Evolutionary conservation across 345 rosid genomes (phyloP).

Genomic region (Lepidium africanum): DNA sequence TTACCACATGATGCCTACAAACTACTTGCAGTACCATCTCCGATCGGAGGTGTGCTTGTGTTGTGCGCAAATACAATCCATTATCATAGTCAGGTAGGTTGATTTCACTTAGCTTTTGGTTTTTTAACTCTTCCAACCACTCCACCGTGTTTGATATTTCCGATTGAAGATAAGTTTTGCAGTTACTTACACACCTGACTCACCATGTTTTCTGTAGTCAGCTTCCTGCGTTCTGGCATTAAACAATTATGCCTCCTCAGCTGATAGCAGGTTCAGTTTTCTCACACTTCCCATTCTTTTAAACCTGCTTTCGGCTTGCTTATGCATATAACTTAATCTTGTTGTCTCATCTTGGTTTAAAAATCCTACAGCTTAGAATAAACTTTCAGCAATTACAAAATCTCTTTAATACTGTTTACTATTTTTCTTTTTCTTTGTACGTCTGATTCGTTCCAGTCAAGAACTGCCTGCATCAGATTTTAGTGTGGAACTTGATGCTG

Average conservation of each 20-base stretch:
- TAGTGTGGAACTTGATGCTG: conserved; percentile 92
- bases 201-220: conserved; percentile 56
- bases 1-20: conserved; percentile 97
- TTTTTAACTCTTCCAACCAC: conserved; percentile 4
- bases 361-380: not conserved
- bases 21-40: conserved; percentile 93
- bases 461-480: conserved; percentile 86
- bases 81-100: conserved; percentile 84
- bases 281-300: conserved; percentile 8
- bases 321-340: not conserved
- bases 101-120: conserved; percentile 9
- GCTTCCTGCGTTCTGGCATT: conserved; percentile 79
- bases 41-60: conserved; percentile 94
- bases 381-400: not conserved
- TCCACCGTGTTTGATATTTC: not conserved
- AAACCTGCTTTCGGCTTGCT: conserved; percentile 7
- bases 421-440: not conserved
- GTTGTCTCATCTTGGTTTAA: conserved; percentile 1
- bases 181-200: not conserved
- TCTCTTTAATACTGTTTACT: conserved; percentile 7
- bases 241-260: conserved; percentile 69
- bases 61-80: conserved; percentile 77
- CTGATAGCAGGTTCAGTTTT: conserved; percentile 61
- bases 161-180: not conserved
- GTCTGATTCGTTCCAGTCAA: conserved; percentile 50